Conservation (phyloP, 305 asterid genomes). For the Fraxinus floribunda region DNA sequence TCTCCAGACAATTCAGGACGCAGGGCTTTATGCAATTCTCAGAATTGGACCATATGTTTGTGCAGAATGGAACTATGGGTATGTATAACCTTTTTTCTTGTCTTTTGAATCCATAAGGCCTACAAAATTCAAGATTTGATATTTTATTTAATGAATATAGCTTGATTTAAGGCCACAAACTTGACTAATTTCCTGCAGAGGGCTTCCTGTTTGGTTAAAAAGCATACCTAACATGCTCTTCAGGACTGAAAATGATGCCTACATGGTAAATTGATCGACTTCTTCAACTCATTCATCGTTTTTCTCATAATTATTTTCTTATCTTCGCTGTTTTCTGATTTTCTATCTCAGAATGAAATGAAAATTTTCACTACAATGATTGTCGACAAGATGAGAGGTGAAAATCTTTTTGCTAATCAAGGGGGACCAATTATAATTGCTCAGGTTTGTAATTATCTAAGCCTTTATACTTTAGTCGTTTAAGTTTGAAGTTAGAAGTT, state of each 20-base stretch:
- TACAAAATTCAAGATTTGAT: neutral
- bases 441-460: constrained; percentile 31
- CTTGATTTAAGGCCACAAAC: neutral
- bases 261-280: constrained; percentile 28
- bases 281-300: neutral
- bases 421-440: constrained; percentile 53
- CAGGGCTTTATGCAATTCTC: constrained; percentile 42
- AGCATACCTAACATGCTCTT: constrained; percentile 24
- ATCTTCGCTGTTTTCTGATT: neutral
- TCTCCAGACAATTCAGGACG: constrained; percentile 33
- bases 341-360: constrained; percentile 32
- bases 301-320: neutral
- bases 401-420: constrained; percentile 39
- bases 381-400: constrained; percentile 37
- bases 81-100: neutral
- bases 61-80: constrained; percentile 62
- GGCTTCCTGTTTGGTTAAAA: constrained; percentile 48
- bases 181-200: constrained; percentile 24
- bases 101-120: neutral
- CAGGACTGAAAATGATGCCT: constrained; percentile 36
- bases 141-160: neutral
- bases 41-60: constrained; percentile 59
- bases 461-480: neutral
- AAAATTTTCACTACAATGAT: constrained; percentile 31
- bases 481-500: neutral